A percentile compares a stretch with the other conserved stretches of the same genome.
These are phyloP conservation scores for Lyophyllum atratum DNA, from an alignment of 768 basidiomycete species.

Conservation along the genomic window DNA sequence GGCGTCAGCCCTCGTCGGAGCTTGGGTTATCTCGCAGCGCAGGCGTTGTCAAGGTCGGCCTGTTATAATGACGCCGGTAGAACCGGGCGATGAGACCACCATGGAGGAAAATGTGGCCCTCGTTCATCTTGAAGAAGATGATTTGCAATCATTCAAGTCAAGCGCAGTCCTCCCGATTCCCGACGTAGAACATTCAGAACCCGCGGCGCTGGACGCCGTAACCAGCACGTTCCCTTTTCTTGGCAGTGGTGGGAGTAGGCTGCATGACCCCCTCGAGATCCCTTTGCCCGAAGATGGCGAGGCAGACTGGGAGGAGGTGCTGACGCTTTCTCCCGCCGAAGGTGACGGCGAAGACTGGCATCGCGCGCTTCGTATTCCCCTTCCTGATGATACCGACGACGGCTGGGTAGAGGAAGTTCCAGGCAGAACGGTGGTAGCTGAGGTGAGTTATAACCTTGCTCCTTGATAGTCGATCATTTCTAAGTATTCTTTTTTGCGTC, in stretches of 20 bases:
- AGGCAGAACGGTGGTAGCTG: too few relatives aligned
- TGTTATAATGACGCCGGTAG: background rate
- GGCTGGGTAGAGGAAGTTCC: too few relatives aligned
- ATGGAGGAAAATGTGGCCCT: background rate
- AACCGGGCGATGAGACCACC: background rate
- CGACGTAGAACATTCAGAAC: background rate
- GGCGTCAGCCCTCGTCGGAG: background rate
- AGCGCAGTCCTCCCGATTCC: background rate
- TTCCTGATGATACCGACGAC: background rate
- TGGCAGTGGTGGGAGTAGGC: background rate
- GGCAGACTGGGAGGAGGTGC: background rate
- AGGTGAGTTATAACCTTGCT: too few relatives aligned
- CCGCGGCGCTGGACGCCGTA: too few relatives aligned
- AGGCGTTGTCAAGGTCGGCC: background rate
- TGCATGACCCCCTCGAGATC: background rate
- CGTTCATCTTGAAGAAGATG: background rate
- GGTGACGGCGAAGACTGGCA: background rate
- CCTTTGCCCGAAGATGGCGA: background rate
- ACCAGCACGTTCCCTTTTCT: background rate
- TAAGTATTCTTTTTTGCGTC: too few relatives aligned
- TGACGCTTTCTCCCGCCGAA: background rate
- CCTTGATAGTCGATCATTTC: too few relatives aligned
- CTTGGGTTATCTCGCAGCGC: background rate
- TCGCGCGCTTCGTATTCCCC: background rate
- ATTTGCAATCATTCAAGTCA: background rate